Conservation (phyloP, 768 basidiomycete species). For the Lactifluus subvellereus region DNA sequence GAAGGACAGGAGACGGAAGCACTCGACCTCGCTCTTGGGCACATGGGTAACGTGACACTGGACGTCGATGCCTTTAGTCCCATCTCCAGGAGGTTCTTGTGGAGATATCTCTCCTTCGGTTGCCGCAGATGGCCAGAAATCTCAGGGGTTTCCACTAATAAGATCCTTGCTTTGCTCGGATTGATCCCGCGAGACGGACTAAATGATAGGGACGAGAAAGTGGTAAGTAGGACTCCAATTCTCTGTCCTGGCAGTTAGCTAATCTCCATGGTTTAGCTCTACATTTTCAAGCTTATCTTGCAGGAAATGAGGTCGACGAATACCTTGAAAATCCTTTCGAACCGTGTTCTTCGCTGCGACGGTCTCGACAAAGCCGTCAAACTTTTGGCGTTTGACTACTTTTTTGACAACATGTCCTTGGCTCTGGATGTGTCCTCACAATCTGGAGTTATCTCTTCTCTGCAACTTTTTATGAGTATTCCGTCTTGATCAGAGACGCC, state of each 20-base stretch:
- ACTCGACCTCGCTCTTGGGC: constrained; percentile 40
- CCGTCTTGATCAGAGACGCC: constrained; percentile 8
- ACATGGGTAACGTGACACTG: constrained; percentile 19
- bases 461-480: constrained; percentile 13
- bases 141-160: neutral
- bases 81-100: constrained; percentile 37
- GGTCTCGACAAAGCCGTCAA: neutral
- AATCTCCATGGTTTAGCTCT: neutral
- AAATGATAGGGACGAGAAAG: neutral
- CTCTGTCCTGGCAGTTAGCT: neutral
- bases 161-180: neutral
- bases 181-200: neutral
- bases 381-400: constrained; percentile 7
- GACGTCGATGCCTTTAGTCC: constrained; percentile 27
- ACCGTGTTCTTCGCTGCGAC: neutral
- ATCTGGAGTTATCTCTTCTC: neutral
- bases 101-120: constrained; percentile 27
- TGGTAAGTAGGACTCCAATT: neutral
- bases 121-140: constrained; percentile 9
- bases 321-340: neutral
- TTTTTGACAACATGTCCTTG: constrained; percentile 12
- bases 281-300: constrained; percentile 9
- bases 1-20: constrained; percentile 46
- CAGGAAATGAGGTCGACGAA: neutral
- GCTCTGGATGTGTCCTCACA: constrained; percentile 16